phyloP scores from a whole-genome alignment of 2,329 filamentous ascomycete genomes.

The Calonectria pseudoturangicola region DNA sequence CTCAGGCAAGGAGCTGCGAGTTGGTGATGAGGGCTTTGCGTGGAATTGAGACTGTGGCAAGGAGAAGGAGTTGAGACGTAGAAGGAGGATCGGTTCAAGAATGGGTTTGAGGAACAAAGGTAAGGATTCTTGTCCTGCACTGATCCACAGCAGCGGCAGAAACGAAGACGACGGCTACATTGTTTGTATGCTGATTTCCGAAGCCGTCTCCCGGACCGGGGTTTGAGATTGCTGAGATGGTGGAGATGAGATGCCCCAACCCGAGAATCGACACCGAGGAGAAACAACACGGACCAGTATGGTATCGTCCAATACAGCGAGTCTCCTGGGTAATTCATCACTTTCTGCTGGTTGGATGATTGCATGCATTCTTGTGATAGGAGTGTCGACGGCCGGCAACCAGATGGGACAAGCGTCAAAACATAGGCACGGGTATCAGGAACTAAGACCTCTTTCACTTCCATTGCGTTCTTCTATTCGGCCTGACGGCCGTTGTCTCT shows the following conservation, averaged over 20 bases:
- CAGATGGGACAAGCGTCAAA: conserved; percentile 7
- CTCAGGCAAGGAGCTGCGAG: conserved; percentile 33
- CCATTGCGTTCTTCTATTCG: conserved; percentile 31
- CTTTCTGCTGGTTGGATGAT: neutral
- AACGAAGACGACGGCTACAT: neutral
- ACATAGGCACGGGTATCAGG: conserved; percentile 37
- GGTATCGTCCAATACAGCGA: neutral
- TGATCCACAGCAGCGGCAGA: neutral
- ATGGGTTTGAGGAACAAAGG: conserved; percentile 11
- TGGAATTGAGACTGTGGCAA: conserved; percentile 31
- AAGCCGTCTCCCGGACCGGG: neutral
- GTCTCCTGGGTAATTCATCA: neutral
- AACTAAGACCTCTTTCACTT: conserved; percentile 31
- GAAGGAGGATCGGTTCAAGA: conserved; percentile 40
- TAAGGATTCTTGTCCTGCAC: neutral
- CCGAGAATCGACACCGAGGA: neutral
- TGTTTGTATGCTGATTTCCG: conserved; percentile 24
- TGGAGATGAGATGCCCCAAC: conserved; percentile 23
- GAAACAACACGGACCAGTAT: neutral
- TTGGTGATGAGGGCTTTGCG: conserved; percentile 36
- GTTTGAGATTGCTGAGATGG: neutral
- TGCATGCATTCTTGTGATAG: conserved; percentile 44
- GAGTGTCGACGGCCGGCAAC: conserved; percentile 27
- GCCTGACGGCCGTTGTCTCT: conserved; percentile 43
- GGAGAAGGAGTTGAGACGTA: conserved; percentile 38